Percentiles rank a stretch among this genome's conserved stretches.
Evolutionary conservation across 495 filamentous ascomycete genomes (phyloP).

Genomic region (Hyaloscypha hepaticicola): DNA sequence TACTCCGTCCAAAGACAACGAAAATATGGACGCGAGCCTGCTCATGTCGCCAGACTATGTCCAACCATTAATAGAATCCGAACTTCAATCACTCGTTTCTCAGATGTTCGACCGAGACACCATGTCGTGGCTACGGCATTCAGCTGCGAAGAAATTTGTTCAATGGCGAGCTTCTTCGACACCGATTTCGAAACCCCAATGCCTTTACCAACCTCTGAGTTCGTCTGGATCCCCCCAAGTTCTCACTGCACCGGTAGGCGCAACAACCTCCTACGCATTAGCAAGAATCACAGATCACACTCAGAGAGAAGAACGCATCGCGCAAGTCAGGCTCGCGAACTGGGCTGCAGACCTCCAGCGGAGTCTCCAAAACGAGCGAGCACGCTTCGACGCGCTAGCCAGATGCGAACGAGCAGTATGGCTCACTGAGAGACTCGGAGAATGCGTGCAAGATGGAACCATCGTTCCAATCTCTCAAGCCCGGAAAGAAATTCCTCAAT

Average conservation of each 20-base stretch:
- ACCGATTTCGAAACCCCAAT: conserved; percentile 25
- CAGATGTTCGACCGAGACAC: conserved; percentile 78
- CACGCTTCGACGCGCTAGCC: conserved; percentile 69
- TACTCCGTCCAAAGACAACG: conserved; percentile 68
- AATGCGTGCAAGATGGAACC: conserved; percentile 72
- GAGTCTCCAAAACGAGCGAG: conserved; percentile 77
- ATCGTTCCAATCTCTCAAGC: conserved; percentile 47
- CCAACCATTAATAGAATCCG: conserved; percentile 76
- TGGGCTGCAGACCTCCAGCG: conserved; percentile 91
- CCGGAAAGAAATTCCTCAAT: conserved; percentile 8
- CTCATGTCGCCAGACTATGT: conserved; percentile 95
- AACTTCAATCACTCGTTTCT: conserved; percentile 67
- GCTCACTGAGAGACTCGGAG: conserved; percentile 72
- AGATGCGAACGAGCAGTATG: conserved; percentile 73
- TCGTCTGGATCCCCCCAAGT: conserved; percentile 18
- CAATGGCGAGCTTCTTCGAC: conserved; percentile 51
- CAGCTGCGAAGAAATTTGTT: conserved; percentile 84
- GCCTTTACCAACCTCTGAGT: conserved; percentile 31
- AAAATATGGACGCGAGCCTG: conserved; percentile 92
- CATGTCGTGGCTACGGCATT: conserved; percentile 82
- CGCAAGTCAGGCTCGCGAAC: conserved; percentile 77
- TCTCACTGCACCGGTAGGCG: conserved; percentile 34
- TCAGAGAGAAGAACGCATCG: conserved; percentile 68
- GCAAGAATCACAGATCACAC: conserved; percentile 70
- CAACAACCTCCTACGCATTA: conserved; percentile 61